Base-by-base conservation (phyloP, 2,329 filamentous ascomycete species). In the Stenocarpella maydis region DNA sequence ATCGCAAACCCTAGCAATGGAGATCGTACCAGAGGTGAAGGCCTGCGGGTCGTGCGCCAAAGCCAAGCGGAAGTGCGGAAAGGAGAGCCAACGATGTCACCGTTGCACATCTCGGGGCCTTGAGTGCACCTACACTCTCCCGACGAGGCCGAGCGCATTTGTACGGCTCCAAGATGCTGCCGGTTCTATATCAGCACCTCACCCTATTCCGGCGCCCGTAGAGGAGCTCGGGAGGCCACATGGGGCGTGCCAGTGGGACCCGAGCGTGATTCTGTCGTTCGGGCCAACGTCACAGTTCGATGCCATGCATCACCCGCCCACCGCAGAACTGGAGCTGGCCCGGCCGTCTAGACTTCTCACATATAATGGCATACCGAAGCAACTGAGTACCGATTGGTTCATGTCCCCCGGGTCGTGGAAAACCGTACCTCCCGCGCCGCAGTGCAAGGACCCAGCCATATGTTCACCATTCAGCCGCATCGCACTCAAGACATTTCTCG, bases 31-130 rank as follows among this genome's bases (percentile, higher is more conserved):
- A 14, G 68, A 71, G 14, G 37, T 47, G 6, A 70, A 68, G 41
- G 68, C 68, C 14, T 70, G 68, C 58, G 68, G 55, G 34, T 55
- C 68, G 17, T 70, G 68, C 39, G 55, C 64, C 1, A 63, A 43
- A 15, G 68, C 68, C 2, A 70, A 70, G 31, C 64, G 68, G 21
- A 70, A 70, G 21, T 70, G 68, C 39, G 65, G 49, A 58, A 70
- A 68, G 41, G 54, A 70, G 39, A 52, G 39, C 21, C 68, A 65
- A 10, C 37, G 31, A 24, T 70, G 68, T 37, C 65, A 68, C 65
- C 65, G 65, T 34, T 70, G 69, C 19, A 31, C 49, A 5, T 53
- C 63, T 1, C 49, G 54, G 15, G 43, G 52, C 34, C 47, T 69
- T 41, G 15, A 63, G 28, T 73, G 69, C 67, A 21, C 21, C 28